These are phyloP conservation scores for Alternaria panax DNA, from an alignment of 2,329 filamentous ascomycete species.

Conservation along the genomic window DNA sequence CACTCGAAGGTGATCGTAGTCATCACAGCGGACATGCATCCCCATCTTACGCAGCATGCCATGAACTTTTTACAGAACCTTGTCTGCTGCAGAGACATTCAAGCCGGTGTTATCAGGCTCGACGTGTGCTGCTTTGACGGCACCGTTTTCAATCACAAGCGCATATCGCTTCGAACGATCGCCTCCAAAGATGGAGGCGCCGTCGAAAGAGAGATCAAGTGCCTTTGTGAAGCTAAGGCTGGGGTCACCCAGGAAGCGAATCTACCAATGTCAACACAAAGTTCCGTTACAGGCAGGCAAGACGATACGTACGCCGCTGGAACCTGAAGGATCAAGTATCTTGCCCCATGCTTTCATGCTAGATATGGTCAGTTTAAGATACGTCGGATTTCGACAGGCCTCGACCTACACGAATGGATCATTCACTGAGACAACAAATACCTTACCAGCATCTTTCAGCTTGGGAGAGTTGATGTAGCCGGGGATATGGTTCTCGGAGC, in stretches of 20 bases:
- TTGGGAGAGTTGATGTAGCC: conserved; percentile 83
- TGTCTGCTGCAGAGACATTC: conserved; percentile 56
- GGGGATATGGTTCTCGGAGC: conserved; percentile 77
- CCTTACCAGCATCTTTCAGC: conserved; percentile 79
- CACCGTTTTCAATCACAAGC: conserved; percentile 81
- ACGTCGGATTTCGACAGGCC: background rate
- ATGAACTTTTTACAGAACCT: conserved; percentile 33
- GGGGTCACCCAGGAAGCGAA: conserved; percentile 89
- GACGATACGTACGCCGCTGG: conserved; percentile 73
- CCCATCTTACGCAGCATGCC: background rate
- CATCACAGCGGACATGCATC: background rate
- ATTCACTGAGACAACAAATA: conserved; percentile 92
- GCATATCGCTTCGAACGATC: conserved; percentile 88
- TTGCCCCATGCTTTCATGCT: conserved; percentile 92
- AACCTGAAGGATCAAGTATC: conserved; percentile 74
- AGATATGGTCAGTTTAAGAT: conserved; percentile 21
- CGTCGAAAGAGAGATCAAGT: conserved; percentile 84
- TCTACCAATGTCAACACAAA: conserved; percentile 58
- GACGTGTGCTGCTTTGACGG: conserved; percentile 80
- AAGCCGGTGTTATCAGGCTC: conserved; percentile 90
- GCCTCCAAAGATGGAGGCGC: conserved; percentile 79
- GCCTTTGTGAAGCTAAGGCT: conserved; percentile 80
- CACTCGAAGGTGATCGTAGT: background rate
- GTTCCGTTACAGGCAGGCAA: background rate
- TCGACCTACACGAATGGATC: conserved; percentile 85